Conservation (phyloP, 1,284 basidiomycete species). For the Trametes versicolor region DNA sequence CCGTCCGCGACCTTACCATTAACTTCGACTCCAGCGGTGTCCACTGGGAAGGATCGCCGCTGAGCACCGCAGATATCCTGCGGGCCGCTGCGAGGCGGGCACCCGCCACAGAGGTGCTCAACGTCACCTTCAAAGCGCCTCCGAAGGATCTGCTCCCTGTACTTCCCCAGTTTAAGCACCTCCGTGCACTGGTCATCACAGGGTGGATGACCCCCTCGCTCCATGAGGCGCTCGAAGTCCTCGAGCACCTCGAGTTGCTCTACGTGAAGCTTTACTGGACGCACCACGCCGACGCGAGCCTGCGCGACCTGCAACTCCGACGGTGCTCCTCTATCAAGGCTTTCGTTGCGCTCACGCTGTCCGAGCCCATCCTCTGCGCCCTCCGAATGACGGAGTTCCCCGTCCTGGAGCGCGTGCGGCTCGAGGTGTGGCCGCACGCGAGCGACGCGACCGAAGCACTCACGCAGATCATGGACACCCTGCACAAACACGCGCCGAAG, state of each 20-base stretch:
- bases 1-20: constrained; percentile 10
- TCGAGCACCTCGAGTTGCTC: constrained; percentile 10
- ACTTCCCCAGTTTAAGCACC: constrained; percentile 10
- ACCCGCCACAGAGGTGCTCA: constrained; percentile 9
- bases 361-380: constrained; percentile 7
- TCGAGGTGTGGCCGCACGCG: constrained; percentile 22
- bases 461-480: constrained; percentile 2
- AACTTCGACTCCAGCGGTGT: constrained; percentile 7
- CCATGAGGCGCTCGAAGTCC: constrained; percentile 9
- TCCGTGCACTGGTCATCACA: constrained; percentile 12
- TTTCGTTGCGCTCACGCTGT: constrained; percentile 8
- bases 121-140: constrained; percentile 11
- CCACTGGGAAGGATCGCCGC: neutral
- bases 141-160: constrained; percentile 4
- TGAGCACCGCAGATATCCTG: constrained; percentile 7
- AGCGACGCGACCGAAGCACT: constrained; percentile 19
- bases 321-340: constrained; percentile 3
- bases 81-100: constrained; percentile 4
- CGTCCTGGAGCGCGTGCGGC: neutral
- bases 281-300: constrained; percentile 5
- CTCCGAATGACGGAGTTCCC: constrained; percentile 14
- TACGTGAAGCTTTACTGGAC: constrained; percentile 21
- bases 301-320: constrained; percentile 5
- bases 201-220: constrained; percentile 20
- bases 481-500: constrained; percentile 7